Percentiles rank a stretch among this genome's conserved stretches.
Evolutionary conservation across 148 eudicot genomes (phyloP).

Genomic region (Rhododendron henanense): DNA sequence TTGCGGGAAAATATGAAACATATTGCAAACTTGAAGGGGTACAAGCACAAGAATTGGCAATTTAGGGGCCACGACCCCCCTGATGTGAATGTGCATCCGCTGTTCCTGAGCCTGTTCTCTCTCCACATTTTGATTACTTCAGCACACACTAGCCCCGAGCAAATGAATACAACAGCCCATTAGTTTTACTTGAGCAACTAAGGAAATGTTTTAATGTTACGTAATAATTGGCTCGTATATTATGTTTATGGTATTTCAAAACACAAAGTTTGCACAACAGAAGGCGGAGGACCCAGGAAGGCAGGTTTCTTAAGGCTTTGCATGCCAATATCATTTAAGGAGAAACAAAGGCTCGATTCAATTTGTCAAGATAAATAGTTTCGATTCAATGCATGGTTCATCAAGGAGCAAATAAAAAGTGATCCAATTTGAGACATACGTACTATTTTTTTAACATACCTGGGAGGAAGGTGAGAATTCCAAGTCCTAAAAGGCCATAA

Average conservation of each 20-base stretch:
- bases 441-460: constrained; percentile 30
- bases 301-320: neutral
- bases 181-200: neutral
- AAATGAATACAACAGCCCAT: neutral
- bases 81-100: too few species aligned
- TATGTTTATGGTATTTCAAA: neutral
- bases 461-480: constrained; percentile 78
- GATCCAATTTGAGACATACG: neutral
- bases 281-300: neutral
- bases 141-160: neutral
- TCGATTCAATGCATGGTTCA: neutral
- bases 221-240: neutral
- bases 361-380: neutral
- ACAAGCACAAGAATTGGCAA: too few species aligned
- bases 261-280: neutral
- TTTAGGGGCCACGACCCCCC: too few species aligned
- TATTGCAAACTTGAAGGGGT: too few species aligned
- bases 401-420: neutral
- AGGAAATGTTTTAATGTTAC: neutral
- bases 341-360: neutral
- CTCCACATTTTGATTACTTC: neutral
- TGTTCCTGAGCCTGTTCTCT: neutral
- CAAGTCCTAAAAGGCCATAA: constrained; percentile 82
- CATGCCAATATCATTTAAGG: neutral
- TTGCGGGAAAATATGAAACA: too few species aligned